Base-by-base conservation (phyloP, 2,329 filamentous ascomycete genomes). In the Trichoderma sp. region DNA sequence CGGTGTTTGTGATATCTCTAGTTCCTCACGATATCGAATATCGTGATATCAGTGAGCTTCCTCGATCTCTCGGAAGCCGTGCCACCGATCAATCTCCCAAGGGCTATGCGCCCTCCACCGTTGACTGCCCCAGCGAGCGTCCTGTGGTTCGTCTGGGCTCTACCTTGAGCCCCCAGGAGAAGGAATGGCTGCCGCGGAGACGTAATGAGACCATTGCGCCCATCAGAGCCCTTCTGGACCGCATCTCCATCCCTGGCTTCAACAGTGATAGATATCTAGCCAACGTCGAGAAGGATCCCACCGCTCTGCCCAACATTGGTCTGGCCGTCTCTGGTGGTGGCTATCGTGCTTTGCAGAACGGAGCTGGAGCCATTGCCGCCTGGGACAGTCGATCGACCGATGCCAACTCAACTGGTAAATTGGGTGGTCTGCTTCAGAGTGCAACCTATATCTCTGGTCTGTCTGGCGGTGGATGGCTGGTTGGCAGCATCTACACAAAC, bases 281-380 rank as follows among this genome's bases (percentile, higher is more conserved):
- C 24, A 70, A 79, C 69, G 79, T 72, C 31, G 75, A 78, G 65
- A 75, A 37, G 8, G 69, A 79, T 58, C 62, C 73, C 7, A 77
- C 74, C 0, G 79, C 81, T 31, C 78, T 85, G 71, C 85, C 85
- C 64, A 85, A 84, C 73, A 89, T 97, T 71, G 93, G 85, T 19
- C 87, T 97, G 71, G 92, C 93, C 13, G 83, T 92, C 56, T 96
- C 92, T 0, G 93, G 93, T 14, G 94, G 94, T 77, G 94, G 94
- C 43, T 97, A 96, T 78, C 86, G 94, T 68, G 93, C 94, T n/a
- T 84, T 96, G 82, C 83, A 94, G 82, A 95, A 92, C 76, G 93
- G 92, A 47, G 94, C 90, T 19, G 94, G 94, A 70, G 91, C 90
- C 55, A 74, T 97, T 19, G 87, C 91, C 35, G 94, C 93, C 0